Evolutionary conservation across 495 filamentous ascomycete species (phyloP), one percentile per base, ranked within the genome.

Genomic region (Cercophora scortea): DNA sequence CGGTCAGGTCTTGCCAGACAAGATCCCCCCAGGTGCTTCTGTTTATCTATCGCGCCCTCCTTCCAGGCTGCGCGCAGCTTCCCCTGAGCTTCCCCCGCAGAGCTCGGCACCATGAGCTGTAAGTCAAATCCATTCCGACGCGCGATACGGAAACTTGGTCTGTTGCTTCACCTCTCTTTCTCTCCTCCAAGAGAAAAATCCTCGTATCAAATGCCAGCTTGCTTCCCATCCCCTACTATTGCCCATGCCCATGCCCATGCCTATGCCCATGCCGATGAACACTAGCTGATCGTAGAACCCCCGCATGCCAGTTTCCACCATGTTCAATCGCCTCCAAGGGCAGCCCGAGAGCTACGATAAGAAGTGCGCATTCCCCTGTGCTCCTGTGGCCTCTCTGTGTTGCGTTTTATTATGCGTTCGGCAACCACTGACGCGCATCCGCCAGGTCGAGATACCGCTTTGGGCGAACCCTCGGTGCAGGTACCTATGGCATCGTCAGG

Each of bases 301-400:
- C 25, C 25, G 25, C 25, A 25, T 25, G 25, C 25, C 62, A 95
- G 90, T 96, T 68, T 74, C 88, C 49, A 86, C 78, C 61, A 96
- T 97, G 88, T 79, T 99, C 61, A 96, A 92, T 75, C 95, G 95
- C 81, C 86, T 99, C 59, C 89, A 91, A 56, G 92, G 92, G 62
- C 93, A 99, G 76, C 93, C 93, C 49, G 88, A 95, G 62, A 95
- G 87, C 74, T 99, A 99, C 73, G 93, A 97, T 70, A 95, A 90
- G 71, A 99, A 99, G 89, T 95, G 67, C 60, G 25, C 25, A 25
- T 25, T 25, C 2, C 25, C 25, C 25, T 25, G 25, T 25, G 25
- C 25, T 25, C 25, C 25, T 25, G 2, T 25, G 78, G 35, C 45
- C 32, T 35, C n/a, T 41, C 40, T 7, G 17, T 38, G 17, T 18